Evolutionary conservation across 2,329 filamentous ascomycete species (phyloP).

Genomic region (Hypoxylon sp.): DNA sequence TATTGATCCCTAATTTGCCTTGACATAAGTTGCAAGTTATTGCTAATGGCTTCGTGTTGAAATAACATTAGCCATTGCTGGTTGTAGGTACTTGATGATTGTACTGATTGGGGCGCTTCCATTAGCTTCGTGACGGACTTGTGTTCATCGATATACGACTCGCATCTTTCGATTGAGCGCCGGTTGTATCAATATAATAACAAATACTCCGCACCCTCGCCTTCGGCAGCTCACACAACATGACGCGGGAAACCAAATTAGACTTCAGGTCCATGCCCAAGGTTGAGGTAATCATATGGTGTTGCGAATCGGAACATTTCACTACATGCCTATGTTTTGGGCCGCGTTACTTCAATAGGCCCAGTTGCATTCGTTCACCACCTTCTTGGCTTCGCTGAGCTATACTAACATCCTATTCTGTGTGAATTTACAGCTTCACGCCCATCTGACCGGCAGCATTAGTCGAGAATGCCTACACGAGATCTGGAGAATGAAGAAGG

Average conservation of each 20-base stretch:
- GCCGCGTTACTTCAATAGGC: neutral
- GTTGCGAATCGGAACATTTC: constrained; percentile 7
- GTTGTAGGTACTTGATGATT: neutral
- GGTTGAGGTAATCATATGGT: constrained; percentile 63
- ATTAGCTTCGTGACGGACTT: neutral
- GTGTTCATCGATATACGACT: neutral
- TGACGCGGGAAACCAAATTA: constrained; percentile 47
- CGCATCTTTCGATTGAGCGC: neutral
- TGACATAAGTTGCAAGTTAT: neutral
- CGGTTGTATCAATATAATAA: neutral
- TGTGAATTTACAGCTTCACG: constrained; percentile 73
- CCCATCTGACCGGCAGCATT: constrained; percentile 85
- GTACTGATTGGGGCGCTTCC: constrained; percentile 2
- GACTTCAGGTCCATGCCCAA: constrained; percentile 68
- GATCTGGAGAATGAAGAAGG: constrained; percentile 76
- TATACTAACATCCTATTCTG: constrained; percentile 25
- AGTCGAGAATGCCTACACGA: constrained; percentile 79
- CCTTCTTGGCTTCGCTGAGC: neutral
- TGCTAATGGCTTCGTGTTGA: neutral
- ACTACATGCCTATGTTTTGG: neutral
- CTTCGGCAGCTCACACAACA: constrained; percentile 1
- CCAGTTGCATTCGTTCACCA: neutral
- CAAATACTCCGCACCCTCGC: neutral
- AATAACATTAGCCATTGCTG: neutral
- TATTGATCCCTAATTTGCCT: neutral